These are phyloP conservation scores for Aureobasidium sp. DNA, from an alignment of 2,329 filamentous ascomycete genomes.

Conservation along the genomic window DNA sequence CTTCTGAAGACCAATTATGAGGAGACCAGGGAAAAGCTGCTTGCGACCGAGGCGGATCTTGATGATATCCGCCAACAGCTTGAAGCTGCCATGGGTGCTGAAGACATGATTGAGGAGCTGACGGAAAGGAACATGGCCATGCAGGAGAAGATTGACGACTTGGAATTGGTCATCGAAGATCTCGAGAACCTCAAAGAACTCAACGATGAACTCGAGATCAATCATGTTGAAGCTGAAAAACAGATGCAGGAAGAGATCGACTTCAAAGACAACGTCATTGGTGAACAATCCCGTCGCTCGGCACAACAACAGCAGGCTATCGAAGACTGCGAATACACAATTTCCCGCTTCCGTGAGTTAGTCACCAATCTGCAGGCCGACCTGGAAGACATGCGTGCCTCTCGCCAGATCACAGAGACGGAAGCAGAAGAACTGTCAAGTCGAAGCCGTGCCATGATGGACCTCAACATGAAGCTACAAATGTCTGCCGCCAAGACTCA, in stretches of 20 bases:
- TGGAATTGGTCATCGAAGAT: conserved; percentile 75
- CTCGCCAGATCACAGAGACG: conserved; percentile 83
- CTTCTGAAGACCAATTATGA: conserved; percentile 54
- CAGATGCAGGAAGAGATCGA: conserved; percentile 92
- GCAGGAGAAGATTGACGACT: conserved; percentile 73
- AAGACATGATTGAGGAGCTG: conserved; percentile 90
- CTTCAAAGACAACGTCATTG: conserved; percentile 73
- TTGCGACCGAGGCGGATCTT: conserved; percentile 64
- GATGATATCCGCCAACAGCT: conserved; percentile 87
- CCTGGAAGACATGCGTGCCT: conserved; percentile 84
- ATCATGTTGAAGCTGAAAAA: conserved; percentile 87
- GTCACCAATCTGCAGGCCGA: conserved; percentile 80
- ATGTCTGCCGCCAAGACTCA: conserved; percentile 85
- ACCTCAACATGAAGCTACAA: conserved; percentile 90
- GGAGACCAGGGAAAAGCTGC: conserved; percentile 63
- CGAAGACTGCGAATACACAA: conserved; percentile 83
- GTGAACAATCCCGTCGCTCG: conserved; percentile 69
- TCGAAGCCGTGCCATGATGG: conserved; percentile 89
- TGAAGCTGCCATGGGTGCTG: conserved; percentile 77
- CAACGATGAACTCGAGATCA: conserved; percentile 88
- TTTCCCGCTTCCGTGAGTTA: conserved; percentile 81
- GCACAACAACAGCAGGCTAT: conserved; percentile 70
- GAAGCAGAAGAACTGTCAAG: conserved; percentile 86
- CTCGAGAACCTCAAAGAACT: conserved; percentile 85
- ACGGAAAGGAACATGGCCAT: conserved; percentile 80